phyloP scores from a whole-genome alignment of 805 yeast genomes.

The Kuraishia floccosa region DNA sequence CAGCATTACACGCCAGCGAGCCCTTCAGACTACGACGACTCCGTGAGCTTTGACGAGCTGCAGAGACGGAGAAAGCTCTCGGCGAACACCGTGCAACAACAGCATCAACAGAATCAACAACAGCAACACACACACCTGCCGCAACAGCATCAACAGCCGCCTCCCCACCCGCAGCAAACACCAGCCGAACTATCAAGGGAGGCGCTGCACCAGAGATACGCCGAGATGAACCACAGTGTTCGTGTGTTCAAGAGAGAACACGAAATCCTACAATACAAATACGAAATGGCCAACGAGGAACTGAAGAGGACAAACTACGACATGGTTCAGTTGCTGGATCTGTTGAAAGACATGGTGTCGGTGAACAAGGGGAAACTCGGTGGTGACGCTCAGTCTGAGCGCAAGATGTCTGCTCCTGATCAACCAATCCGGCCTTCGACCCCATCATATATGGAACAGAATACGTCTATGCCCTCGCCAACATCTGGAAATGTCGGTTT shows the following conservation, averaged over 20 bases:
- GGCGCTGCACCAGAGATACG: slow-evolving; percentile 8
- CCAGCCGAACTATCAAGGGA: neutral
- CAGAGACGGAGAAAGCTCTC: neutral
- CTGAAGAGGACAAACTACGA: slow-evolving; percentile 39
- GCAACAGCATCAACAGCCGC: neutral
- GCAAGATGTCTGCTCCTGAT: no score
- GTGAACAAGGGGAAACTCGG: slow-evolving; percentile 18
- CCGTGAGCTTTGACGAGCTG: slow-evolving; percentile 8
- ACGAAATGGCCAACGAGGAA: slow-evolving; percentile 37
- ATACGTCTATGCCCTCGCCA: no score
- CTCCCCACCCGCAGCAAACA: neutral
- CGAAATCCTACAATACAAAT: slow-evolving; percentile 27
- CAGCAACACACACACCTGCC: no score
- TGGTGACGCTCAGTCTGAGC: neutral
- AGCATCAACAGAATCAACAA: no score
- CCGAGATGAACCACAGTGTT: slow-evolving; percentile 26
- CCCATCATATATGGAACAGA: no score
- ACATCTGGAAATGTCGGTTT: no score
- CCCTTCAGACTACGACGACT: slow-evolving; percentile 10
- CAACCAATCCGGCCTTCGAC: no score
- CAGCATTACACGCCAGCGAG: slow-evolving; percentile 3
- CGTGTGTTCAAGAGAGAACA: slow-evolving; percentile 29
- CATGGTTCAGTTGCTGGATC: slow-evolving; percentile 37
- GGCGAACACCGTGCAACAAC: neutral
- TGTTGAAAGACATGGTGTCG: slow-evolving; percentile 13